Conservation (phyloP, 179 eudicot genomes). For the Beta corolliflora region DNA sequence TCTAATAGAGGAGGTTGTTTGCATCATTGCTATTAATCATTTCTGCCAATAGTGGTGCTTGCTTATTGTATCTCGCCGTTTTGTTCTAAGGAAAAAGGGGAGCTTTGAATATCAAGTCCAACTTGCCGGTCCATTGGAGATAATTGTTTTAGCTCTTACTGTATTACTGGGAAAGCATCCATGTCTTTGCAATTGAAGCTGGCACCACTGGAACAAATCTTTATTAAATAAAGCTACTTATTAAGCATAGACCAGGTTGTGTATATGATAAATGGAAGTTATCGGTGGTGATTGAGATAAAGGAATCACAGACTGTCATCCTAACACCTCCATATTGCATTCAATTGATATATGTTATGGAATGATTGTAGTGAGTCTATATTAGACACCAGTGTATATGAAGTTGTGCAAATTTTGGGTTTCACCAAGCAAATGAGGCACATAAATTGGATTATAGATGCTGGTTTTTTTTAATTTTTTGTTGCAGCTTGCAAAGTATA, state of each 20-base stretch:
- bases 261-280: not conserved
- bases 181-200: slow-evolving; percentile 7
- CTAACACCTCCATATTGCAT: not conserved
- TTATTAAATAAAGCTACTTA: not conserved
- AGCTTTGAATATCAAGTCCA: not conserved
- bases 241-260: not conserved
- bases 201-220: not conserved
- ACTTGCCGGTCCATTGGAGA: not conserved
- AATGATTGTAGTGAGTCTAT: too few species aligned
- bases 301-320: not conserved
- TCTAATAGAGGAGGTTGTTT: not conserved
- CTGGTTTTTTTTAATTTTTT: not conserved
- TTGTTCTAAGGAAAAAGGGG: not conserved
- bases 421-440: not conserved
- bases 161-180: not conserved
- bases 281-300: not conserved
- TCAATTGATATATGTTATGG: too few species aligned
- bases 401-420: not conserved
- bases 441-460: not conserved
- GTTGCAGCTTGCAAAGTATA: not conserved
- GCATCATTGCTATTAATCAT: not conserved
- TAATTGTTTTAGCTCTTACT: slow-evolving; percentile 1
- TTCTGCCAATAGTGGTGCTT: not conserved
- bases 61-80: not conserved
- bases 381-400: too few species aligned